Conservation (phyloP, 2,329 filamentous ascomycete species). For the Alternaria sp. region DNA sequence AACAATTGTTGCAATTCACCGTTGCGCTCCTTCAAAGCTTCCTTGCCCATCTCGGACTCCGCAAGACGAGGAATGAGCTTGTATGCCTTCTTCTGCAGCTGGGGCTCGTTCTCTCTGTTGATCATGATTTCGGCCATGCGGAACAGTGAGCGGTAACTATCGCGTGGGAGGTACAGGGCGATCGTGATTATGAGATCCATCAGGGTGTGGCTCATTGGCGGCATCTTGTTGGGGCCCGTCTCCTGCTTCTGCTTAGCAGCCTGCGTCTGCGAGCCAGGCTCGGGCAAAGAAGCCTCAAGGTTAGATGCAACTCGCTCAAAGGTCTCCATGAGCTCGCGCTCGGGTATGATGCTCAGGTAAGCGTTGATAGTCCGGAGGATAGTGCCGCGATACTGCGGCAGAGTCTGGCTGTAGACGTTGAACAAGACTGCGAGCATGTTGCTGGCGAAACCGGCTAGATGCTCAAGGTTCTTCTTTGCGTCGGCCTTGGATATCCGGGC, state of each 20-base stretch:
- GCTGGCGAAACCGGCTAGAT: constrained; percentile 78
- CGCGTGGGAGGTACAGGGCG: constrained; percentile 86
- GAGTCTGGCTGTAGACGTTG: constrained; percentile 96
- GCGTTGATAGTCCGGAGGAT: constrained; percentile 95
- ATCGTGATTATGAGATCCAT: constrained; percentile 98
- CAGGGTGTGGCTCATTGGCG: constrained; percentile 89
- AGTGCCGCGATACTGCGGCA: constrained; percentile 88
- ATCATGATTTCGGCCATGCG: constrained; percentile 84
- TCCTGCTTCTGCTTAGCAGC: constrained; percentile 67
- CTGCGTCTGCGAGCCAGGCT: constrained; percentile 66
- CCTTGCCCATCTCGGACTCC: constrained; percentile 76
- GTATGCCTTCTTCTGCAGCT: constrained; percentile 98
- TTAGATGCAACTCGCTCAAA: constrained; percentile 23
- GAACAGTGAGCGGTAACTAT: constrained; percentile 85
- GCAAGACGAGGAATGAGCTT: constrained; percentile 93
- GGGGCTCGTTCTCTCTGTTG: constrained; percentile 80
- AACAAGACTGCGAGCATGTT: constrained; percentile 97
- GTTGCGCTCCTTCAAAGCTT: constrained; percentile 78
- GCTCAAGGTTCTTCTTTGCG: constrained; percentile 80
- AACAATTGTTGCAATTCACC: constrained; percentile 82
- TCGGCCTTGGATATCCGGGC: constrained; percentile 76
- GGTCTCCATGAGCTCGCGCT: constrained; percentile 42
- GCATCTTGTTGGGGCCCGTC: constrained; percentile 74
- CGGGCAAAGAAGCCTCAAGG: constrained; percentile 15
- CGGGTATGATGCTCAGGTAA: constrained; percentile 86